Conservation (phyloP, 75 land plant genomes). For the Azolla pinnata region DNA sequence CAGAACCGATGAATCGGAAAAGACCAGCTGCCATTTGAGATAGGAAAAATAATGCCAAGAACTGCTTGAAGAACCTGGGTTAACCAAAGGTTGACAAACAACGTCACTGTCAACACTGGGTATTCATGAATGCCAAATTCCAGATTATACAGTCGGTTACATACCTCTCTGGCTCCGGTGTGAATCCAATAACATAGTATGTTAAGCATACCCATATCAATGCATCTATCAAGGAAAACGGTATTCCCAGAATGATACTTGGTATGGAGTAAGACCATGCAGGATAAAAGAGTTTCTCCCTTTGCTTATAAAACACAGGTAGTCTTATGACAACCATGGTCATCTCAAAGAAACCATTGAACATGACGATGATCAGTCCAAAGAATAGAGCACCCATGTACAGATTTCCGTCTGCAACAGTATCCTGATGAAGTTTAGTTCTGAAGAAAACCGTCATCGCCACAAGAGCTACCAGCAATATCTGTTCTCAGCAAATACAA, state of each 20-base stretch:
- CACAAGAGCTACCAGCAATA: constrained; percentile 25
- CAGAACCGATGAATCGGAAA: constrained; percentile 58
- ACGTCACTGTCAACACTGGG: too few relatives aligned
- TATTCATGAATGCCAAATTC: too few relatives aligned
- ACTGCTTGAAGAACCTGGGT: constrained; percentile 60
- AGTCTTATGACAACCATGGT: constrained; percentile 29
- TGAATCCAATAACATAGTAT: constrained; percentile 53
- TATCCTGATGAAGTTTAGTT: constrained; percentile 21
- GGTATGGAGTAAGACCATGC: constrained; percentile 50
- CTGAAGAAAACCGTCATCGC: constrained; percentile 41
- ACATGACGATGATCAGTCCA: constrained; percentile 30
- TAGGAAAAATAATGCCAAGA: constrained; percentile 40
- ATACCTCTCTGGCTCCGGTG: constrained; percentile 57
- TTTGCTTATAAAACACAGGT: constrained; percentile 56
- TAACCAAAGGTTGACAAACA: too few relatives aligned
- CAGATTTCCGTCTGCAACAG: constrained; percentile 23
- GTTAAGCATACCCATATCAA: constrained; percentile 21
- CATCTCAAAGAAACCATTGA: constrained; percentile 51
- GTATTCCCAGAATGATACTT: constrained; percentile 24
- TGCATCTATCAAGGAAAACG: constrained; percentile 29
- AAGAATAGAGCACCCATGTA: constrained; percentile 40
- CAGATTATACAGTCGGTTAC: background rate
- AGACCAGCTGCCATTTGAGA: constrained; percentile 61
- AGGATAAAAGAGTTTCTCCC: constrained; percentile 45
- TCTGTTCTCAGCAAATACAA: too few relatives aligned